Base-by-base conservation (phyloP, 2,329 filamentous ascomycete genomes). In the Trichophyton equinum region DNA sequence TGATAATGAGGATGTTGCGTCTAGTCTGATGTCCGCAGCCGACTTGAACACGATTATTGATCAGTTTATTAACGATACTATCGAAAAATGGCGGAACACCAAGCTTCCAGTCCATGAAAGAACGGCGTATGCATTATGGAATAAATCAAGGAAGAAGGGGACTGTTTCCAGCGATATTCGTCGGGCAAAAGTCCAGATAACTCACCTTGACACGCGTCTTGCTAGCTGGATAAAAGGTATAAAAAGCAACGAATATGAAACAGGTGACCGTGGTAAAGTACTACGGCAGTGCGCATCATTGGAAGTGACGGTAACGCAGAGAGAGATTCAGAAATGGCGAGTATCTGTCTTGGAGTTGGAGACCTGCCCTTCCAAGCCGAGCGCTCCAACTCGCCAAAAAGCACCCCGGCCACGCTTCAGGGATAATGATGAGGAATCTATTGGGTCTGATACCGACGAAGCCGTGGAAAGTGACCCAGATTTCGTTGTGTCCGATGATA, bases 101-200 rank as follows among this genome's bases (percentile, higher is more conserved):
- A 84, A 84, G 64, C 75, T 82, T 5, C 81, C 83, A 0, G 81
- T 76, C 59, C 74, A 82, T 13, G 74, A 83, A 61, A 70, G 70
- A 4, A 84, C 79, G 61, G 87, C 86, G 0, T 80, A 82, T 67
- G 72, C 69, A 2, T 65, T 87, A 1, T 95, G 89, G 89, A 69
- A 71, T 25, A 72, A 77, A 44, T 82, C 82, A 33, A 81, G 78
- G 58, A 72, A 47, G 73, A 74, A 64, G 38, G 71, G 64, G 67
- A 71, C 69, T 65, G 74, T 74, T 36, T 71, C 73, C 11, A 61
- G 64, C 1, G 73, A 79, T 27, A 78, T 85, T 18, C 69, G 74
- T 1, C 65, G 67, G 6, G 76, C 81, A n/a, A 73, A 75, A 8
- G 68, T 67, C 4, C 68, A 75, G 3, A 76, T 82, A 8, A 69